Percentiles rank a stretch among this genome's conserved stretches.
Conservation (phyloP, 1,284 basidiomycete species). For the Leccinum glutinopallens region DNA sequence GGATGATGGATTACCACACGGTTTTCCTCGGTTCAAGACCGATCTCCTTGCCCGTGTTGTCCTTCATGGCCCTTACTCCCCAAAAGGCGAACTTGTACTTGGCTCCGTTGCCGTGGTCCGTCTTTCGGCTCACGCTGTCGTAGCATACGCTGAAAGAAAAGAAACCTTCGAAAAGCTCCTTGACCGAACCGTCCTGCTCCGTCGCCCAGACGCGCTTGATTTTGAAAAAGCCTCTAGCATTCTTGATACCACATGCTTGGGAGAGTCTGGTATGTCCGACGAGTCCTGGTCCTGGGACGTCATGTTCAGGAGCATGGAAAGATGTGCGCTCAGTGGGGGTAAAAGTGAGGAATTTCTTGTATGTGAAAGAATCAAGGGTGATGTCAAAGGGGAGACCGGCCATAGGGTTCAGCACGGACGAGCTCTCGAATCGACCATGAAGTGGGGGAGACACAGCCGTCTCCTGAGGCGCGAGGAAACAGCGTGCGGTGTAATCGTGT, state of each 20-base stretch:
- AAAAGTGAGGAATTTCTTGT: slow-evolving; percentile 26
- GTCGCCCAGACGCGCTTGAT: slow-evolving; percentile 37
- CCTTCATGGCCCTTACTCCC: slow-evolving; percentile 41
- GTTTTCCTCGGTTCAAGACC: slow-evolving; percentile 29
- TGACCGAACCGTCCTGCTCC: slow-evolving; percentile 19
- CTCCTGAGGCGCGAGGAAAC: slow-evolving; percentile 27
- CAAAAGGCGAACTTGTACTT: slow-evolving; percentile 38
- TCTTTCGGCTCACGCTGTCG: slow-evolving; percentile 38
- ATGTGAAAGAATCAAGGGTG: slow-evolving; percentile 26
- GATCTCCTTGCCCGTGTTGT: slow-evolving; percentile 37
- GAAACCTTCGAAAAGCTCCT: slow-evolving; percentile 42
- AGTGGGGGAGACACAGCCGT: slow-evolving; percentile 18
- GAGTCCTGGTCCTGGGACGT: slow-evolving; percentile 30
- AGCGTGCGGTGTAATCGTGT: slow-evolving; percentile 39
- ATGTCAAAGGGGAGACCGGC: slow-evolving; percentile 38
- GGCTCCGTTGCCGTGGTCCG: slow-evolving; percentile 37
- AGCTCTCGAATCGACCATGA: slow-evolving; percentile 29
- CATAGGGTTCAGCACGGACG: slow-evolving; percentile 38
- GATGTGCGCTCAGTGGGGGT: slow-evolving; percentile 27
- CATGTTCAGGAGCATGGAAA: slow-evolving; percentile 25
- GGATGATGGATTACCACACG: slow-evolving; percentile 3
- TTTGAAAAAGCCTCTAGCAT: slow-evolving; percentile 36
- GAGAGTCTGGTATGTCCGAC: slow-evolving; percentile 30
- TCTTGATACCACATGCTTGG: slow-evolving; percentile 36
- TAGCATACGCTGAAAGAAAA: slow-evolving; percentile 40